phyloP scores from a whole-genome alignment of 176 grass and related monocot species.

The Aegilops tauschii region DNA sequence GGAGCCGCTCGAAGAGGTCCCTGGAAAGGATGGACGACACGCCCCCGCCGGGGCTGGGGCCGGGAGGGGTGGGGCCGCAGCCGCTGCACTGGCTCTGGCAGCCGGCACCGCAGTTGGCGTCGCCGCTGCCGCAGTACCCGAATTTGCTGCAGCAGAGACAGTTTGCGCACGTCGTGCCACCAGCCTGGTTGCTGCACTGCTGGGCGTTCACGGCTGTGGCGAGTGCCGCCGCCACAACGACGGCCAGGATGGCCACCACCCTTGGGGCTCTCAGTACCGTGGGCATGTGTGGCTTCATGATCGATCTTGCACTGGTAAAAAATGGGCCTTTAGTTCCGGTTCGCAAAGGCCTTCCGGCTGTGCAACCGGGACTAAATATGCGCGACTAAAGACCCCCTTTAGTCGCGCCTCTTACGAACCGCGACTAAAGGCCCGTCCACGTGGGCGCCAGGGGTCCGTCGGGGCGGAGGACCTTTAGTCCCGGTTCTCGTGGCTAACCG shows the following conservation, averaged over 20 bases:
- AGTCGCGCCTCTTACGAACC: too few species aligned
- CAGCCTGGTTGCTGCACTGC: constrained; percentile 28
- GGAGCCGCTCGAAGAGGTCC: background rate
- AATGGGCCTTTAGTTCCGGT: too few species aligned
- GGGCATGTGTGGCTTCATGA: background rate
- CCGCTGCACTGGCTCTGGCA: background rate
- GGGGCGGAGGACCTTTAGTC: too few species aligned
- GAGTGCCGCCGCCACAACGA: background rate
- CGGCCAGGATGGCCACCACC: background rate
- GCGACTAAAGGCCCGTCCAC: too few species aligned
- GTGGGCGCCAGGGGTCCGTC: too few species aligned
- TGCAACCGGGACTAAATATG: too few species aligned
- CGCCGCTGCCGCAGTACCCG: constrained; percentile 17
- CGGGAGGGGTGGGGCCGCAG: background rate
- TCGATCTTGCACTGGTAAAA: too few species aligned
- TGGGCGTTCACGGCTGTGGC: background rate
- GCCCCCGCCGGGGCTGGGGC: background rate
- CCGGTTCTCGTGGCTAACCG: too few species aligned
- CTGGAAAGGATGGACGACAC: constrained; percentile 22
- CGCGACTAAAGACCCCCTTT: too few species aligned
- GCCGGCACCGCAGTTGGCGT: background rate
- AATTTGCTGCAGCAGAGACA: constrained; percentile 39
- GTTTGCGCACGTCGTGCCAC: background rate
- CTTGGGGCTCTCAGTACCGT: background rate
- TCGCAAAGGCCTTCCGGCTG: too few species aligned